Conservation (phyloP, 768 basidiomycete species). For the Trametes gibbosa region DNA sequence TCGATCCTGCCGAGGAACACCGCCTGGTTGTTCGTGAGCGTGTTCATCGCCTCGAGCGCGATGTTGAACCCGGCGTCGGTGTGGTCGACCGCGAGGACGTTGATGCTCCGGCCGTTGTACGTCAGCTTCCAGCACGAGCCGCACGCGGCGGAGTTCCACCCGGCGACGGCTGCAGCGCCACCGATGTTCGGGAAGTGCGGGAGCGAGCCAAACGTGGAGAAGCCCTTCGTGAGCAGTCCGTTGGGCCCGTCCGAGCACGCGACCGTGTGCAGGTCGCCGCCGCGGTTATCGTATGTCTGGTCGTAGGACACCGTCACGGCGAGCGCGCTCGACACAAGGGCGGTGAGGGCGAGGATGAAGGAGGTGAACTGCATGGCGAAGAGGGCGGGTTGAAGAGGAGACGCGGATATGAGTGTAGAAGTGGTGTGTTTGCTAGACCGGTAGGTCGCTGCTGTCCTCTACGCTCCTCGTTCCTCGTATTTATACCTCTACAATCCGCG, state of each 20-base stretch:
- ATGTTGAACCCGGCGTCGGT: constrained; percentile 35
- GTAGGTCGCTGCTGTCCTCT: not conserved
- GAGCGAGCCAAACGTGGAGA: constrained; percentile 37
- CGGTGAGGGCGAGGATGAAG: constrained; percentile 19
- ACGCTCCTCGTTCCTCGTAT: not conserved
- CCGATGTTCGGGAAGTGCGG: constrained; percentile 39
- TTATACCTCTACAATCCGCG: not conserved
- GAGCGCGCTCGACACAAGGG: constrained; percentile 14
- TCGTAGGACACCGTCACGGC: constrained; percentile 37
- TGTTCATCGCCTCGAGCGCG: constrained; percentile 34
- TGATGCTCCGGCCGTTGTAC: constrained; percentile 28
- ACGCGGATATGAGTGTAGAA: not conserved
- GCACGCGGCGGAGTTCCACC: constrained; percentile 31
- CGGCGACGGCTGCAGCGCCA: constrained; percentile 31
- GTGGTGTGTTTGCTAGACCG: constrained; percentile 4
- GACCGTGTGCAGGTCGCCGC: constrained; percentile 29
- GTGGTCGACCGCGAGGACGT: constrained; percentile 32
- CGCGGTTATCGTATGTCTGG: constrained; percentile 32
- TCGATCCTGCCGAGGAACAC: constrained; percentile 45
- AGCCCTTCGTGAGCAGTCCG: constrained; percentile 35
- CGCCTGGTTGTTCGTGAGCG: constrained; percentile 40
- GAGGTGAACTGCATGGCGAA: constrained; percentile 29
- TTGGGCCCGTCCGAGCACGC: constrained; percentile 40
- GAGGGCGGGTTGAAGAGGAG: not conserved
- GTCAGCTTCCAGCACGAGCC: constrained; percentile 36